Base-by-base conservation (phyloP, 2,329 filamentous ascomycete species). In the Chalara sp. region DNA sequence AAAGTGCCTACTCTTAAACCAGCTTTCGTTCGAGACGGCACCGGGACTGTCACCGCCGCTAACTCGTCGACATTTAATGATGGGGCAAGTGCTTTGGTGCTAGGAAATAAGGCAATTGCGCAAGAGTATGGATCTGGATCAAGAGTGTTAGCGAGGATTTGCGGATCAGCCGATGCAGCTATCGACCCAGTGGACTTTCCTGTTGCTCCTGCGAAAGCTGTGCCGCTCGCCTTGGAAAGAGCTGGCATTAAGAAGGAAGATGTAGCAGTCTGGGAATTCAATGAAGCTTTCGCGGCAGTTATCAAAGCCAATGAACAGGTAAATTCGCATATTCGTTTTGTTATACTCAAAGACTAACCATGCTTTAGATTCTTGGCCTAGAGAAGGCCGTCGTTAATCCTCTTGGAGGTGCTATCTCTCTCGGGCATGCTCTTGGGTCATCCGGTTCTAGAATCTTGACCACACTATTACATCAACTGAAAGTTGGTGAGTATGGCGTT, bases 221-320 rank as follows among this genome's bases (percentile, higher is more conserved):
- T 97, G 0, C 90, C 92, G 3, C 82, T 96, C 61, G 91, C 91
- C 8, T 76, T 99, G 47, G 80, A 90, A 69, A 80, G 91, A 51
- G 93, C 93, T 1, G 91, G 92, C 8, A 91, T 99, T 59, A 89
- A 82, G 57, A 89, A 91, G 70, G 86, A 95, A 44, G 87, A 97
- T 68, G 89, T 99, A 44, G 84, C 92, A 5, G 74, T 96, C 28
- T 97, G 93, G 92, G 93, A 97, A 68, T 96, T 99, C 70, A 99
- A 99, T 69, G 93, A 99, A 72, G 93, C 93, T 0, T 99, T 99
- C 66, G 92, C 93, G 31, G 89, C 88, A 5, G 91, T 96, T 32
- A 93, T 96, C 69, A 90, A 93, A 67, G 91, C 92, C 41, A 96
- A 97, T 65, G 86, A 89, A 63, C 91, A 95, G 80, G 84, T 85